Percentiles rank a stretch among this genome's conserved stretches.
These are phyloP conservation scores for Trametes villosa DNA, from an alignment of 768 basidiomycete species.

Conservation along the genomic window DNA sequence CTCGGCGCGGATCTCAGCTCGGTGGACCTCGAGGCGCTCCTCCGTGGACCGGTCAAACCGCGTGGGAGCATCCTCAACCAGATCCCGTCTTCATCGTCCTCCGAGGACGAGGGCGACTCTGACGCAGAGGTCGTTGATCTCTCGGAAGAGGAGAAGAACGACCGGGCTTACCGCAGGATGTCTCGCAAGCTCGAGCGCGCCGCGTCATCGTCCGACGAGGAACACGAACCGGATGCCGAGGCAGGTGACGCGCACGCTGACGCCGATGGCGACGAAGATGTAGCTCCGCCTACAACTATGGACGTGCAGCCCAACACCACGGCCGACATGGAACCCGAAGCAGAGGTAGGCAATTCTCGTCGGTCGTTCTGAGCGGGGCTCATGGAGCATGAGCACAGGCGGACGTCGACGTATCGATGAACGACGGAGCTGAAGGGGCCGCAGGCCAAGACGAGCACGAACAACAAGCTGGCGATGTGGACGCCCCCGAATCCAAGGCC, in stretches of 20 bases:
- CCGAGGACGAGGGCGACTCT: slow-evolving; percentile 39
- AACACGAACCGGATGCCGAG: slow-evolving; percentile 25
- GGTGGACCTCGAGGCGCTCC: slow-evolving; percentile 44
- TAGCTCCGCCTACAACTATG: slow-evolving; percentile 30
- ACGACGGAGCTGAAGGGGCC: too few relatives aligned
- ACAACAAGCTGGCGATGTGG: not conserved
- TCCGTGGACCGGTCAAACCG: slow-evolving; percentile 44
- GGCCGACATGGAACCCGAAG: slow-evolving; percentile 37
- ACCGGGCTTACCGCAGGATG: slow-evolving; percentile 35
- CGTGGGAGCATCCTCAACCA: slow-evolving; percentile 34
- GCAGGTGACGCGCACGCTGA: not conserved
- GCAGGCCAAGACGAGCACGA: not conserved
- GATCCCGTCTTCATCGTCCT: slow-evolving; percentile 35
- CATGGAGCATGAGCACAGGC: not conserved
- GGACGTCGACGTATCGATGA: not conserved
- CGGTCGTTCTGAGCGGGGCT: not conserved
- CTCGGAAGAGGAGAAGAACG: slow-evolving; percentile 44
- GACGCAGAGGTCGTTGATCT: slow-evolving; percentile 37
- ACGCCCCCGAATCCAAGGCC: not conserved
- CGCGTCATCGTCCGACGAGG: slow-evolving; percentile 35
- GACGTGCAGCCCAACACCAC: slow-evolving; percentile 42
- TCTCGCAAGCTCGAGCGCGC: slow-evolving; percentile 38
- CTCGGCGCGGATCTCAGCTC: slow-evolving; percentile 15
- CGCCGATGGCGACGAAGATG: slow-evolving; percentile 34
- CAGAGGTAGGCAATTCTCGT: slow-evolving; percentile 22